Conservation (phyloP, 2,329 filamentous ascomycete species). For the Ophiostoma angusticollis region DNA sequence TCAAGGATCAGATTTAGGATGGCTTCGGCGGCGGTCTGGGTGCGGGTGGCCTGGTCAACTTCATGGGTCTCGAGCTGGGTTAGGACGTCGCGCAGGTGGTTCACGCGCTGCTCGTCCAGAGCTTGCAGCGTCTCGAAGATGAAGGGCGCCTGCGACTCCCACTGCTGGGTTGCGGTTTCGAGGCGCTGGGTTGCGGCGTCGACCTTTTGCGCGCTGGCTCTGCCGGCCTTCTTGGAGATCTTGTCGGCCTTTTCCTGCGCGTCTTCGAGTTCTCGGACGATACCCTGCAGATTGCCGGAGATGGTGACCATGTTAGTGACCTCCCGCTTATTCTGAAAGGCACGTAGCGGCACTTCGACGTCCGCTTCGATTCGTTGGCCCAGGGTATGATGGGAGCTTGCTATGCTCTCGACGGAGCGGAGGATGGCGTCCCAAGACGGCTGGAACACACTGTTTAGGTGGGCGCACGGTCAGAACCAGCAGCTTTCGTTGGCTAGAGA, state of each 20-base stretch:
- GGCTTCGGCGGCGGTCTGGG: constrained; percentile 60
- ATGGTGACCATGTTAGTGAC: constrained; percentile 71
- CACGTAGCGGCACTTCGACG: constrained; percentile 71
- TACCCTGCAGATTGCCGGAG: constrained; percentile 61
- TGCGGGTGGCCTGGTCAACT: constrained; percentile 70
- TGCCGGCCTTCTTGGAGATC: constrained; percentile 63
- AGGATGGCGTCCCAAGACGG: constrained; percentile 82
- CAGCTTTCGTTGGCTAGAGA: too few species aligned
- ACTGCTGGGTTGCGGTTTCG: constrained; percentile 69
- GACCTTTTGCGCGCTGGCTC: constrained; percentile 64
- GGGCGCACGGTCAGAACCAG: neutral
- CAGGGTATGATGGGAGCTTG: constrained; percentile 70
- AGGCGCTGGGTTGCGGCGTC: constrained; percentile 60
- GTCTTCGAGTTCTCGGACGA: constrained; percentile 76
- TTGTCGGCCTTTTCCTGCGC: constrained; percentile 80
- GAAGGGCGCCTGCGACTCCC: constrained; percentile 89
- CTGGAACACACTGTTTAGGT: constrained; percentile 63
- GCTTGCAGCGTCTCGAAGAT: constrained; percentile 89
- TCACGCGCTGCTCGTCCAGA: constrained; percentile 76
- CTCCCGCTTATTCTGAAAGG: constrained; percentile 62
- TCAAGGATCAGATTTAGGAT: constrained; percentile 75
- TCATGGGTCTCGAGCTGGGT: constrained; percentile 92
- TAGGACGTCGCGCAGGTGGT: constrained; percentile 78
- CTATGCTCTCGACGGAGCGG: constrained; percentile 64
- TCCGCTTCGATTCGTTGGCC: constrained; percentile 75